Percentiles rank a stretch among this genome's conserved stretches.
phyloP scores from a whole-genome alignment of 768 basidiomycete species.

The Termitomyces sp. region DNA sequence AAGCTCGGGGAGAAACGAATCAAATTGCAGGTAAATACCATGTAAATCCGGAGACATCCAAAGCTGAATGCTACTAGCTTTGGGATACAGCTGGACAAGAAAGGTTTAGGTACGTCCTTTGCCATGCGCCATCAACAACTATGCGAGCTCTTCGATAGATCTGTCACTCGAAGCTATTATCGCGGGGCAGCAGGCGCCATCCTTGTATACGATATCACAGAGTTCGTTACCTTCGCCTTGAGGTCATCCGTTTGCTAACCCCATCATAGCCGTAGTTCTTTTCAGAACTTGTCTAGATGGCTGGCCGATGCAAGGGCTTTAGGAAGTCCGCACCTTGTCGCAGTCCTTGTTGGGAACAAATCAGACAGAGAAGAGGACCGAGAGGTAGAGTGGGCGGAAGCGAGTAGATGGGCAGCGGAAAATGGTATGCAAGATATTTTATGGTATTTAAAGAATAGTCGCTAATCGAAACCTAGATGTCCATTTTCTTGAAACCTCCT shows the following conservation, averaged over 20 bases:
- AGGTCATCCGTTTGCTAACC: constrained; percentile 1
- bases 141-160: constrained; percentile 37
- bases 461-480: constrained; percentile 50
- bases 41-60: background rate
- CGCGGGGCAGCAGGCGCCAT: constrained; percentile 90
- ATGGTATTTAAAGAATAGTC: background rate
- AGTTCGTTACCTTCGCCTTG: constrained; percentile 35
- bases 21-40: constrained; percentile 76
- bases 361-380: constrained; percentile 91
- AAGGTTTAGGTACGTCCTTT: constrained; percentile 64
- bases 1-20: constrained; percentile 92
- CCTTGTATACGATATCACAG: constrained; percentile 92
- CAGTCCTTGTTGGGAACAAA: constrained; percentile 93
- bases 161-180: constrained; percentile 94
- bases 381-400: constrained; percentile 95
- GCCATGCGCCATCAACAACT: background rate
- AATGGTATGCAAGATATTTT: constrained; percentile 56
- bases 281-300: constrained; percentile 82
- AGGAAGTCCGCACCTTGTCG: constrained; percentile 87
- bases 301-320: constrained; percentile 89
- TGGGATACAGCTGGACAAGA: constrained; percentile 99
- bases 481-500: constrained; percentile 92
- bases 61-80: constrained; percentile 40
- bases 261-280: constrained; percentile 73
- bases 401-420: constrained; percentile 92